Base-by-base conservation (phyloP, 2,329 filamentous ascomycete genomes). In the Nothophaeocryptopus gaeumannii region DNA sequence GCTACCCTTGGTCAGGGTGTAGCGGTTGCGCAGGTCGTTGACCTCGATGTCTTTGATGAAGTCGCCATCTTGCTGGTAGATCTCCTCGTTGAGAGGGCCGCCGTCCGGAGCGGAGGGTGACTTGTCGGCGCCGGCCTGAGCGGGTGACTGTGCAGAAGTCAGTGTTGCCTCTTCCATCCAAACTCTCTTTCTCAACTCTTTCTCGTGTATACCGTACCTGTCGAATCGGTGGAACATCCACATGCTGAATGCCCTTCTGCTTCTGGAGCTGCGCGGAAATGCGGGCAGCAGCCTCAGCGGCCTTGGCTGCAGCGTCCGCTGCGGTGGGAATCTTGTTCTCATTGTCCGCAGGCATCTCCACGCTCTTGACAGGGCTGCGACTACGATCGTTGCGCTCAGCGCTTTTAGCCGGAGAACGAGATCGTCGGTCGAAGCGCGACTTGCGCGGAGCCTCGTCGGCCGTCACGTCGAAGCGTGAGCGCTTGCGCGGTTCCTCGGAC, bases 31-130 rank as follows among this genome's bases (percentile, higher is more conserved):
- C 66, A 97, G 75, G 72, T 97, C 92, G 72, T 99, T 99, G 77
- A 99, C 89, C 77, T 97, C 93, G 67, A 99, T 96, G 67, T 99
- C 93, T 72, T 95, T 93, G 74, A 99, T 97, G 70, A 88, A 97
- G 73, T 99, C 93, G 64, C 93, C 93, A 69, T 97, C 93, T 55
- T 91, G 87, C 63, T 95, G 87, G 68, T 97, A 97, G 69, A 96
- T 87, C 65, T 95, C 89, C 63, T 86, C 84, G 64, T 92, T 89
- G 70, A 95, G 79, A 54, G 82, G 82, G 35, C 77, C 77, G 14
- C 73, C 71, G 30, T 69, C 64, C 14, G 69, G 69, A 15, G 43
- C 49, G 29, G 78, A 74, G 14, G 79, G 74, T 39, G 82, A 80
- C 67, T 81, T 81, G 43, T 70, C 72, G 40, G 71, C 70, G 52